Evolutionary conservation across 768 basidiomycete genomes (phyloP).

Genomic region (Trametes punicea): DNA sequence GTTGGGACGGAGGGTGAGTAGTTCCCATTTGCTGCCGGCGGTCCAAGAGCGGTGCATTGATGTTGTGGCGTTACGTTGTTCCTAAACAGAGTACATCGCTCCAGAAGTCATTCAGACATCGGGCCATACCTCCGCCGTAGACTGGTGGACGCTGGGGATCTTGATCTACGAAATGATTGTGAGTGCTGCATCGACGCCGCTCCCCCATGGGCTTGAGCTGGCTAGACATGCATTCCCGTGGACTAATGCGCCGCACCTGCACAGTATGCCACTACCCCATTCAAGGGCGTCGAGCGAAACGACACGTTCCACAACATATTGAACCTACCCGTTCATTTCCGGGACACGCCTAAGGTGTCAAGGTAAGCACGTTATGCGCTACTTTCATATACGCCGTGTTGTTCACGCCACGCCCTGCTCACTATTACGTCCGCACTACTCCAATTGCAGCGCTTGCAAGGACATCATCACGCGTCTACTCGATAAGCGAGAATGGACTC

Average conservation of each 20-base stretch:
- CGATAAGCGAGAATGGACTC: conserved; percentile 86
- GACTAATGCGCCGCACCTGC: conserved; percentile 19
- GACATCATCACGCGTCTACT: conserved; percentile 83
- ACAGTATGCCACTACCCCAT: conserved; percentile 98
- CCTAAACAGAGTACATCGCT: conserved; percentile 87
- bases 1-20: conserved; percentile 93
- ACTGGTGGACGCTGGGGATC: conserved; percentile 99
- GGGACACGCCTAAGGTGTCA: conserved; percentile 77
- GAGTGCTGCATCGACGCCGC: conserved; percentile 37
- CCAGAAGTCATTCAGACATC: conserved; percentile 97
- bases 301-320: conserved; percentile 97
- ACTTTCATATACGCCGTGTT: conserved; percentile 2
- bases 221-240: conserved; percentile 1
- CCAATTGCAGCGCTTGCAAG: conserved; percentile 67
- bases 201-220: conserved; percentile 4
- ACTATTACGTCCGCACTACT: conserved; percentile 13
- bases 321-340: conserved; percentile 80
- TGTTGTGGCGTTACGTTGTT: conserved; percentile 26
- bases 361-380: conserved; percentile 44
- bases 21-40: not conserved
- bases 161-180: conserved; percentile 99
- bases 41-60: conserved; percentile 13
- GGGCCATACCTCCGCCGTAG: conserved; percentile 97
- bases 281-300: conserved; percentile 93
- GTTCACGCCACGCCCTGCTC: conserved; percentile 11